These are phyloP conservation scores for Fallopia convolvulus DNA, from an alignment of 148 eudicot genomes.

Conservation along the genomic window DNA sequence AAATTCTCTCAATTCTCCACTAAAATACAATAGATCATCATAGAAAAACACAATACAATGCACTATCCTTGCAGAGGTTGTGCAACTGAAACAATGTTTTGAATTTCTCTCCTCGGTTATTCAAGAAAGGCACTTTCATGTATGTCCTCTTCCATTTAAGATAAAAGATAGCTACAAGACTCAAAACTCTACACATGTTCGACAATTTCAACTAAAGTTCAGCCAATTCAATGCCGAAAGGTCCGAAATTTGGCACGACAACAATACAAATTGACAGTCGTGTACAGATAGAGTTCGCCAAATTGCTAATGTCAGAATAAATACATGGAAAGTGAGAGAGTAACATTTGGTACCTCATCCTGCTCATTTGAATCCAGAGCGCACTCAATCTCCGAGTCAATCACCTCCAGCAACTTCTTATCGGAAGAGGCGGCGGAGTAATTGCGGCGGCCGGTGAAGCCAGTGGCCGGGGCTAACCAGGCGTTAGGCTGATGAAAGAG, in stretches of 20 bases:
- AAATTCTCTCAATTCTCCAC: not conserved
- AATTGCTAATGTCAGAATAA: not conserved
- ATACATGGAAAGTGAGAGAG: constrained; percentile 2
- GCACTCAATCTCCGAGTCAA: constrained; percentile 46
- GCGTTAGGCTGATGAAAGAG: constrained; percentile 16
- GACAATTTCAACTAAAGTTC: not conserved
- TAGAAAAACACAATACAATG: not conserved
- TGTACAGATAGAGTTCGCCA: not conserved
- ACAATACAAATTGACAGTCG: not conserved
- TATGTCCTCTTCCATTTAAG: not conserved
- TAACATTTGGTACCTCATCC: constrained; percentile 21
- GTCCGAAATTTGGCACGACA: not conserved
- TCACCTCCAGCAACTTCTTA: constrained; percentile 34
- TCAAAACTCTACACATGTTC: no score
- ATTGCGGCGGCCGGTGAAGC: constrained; percentile 19
- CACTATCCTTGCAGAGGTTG: not conserved
- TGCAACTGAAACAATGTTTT: not conserved
- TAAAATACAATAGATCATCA: not conserved
- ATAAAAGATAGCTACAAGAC: not conserved
- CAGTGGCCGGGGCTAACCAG: constrained; percentile 14
- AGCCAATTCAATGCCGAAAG: not conserved
- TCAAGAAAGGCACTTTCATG: not conserved
- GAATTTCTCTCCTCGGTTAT: not conserved
- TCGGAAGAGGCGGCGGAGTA: constrained; percentile 25
- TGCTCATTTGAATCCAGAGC: constrained; percentile 39